Evolutionary conservation across 1,139 yeast species (phyloP).

Genomic region (Yarrowia galli): DNA sequence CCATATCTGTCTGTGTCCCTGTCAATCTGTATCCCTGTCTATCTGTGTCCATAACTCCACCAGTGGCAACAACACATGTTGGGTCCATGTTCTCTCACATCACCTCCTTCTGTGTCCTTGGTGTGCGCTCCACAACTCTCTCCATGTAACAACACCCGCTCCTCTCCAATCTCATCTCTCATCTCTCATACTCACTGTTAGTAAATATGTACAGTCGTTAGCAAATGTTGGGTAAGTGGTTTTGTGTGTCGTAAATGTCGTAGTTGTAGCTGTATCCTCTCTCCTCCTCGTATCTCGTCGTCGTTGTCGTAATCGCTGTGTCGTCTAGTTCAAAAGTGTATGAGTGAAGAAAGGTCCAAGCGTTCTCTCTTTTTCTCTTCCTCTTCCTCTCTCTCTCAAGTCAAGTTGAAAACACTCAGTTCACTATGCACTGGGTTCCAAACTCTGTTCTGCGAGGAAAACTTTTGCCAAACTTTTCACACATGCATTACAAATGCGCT

Average conservation of each 20-base stretch:
- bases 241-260: neutral
- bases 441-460: neutral
- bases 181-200: constrained; percentile 20
- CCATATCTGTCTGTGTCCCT: no score
- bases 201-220: constrained; percentile 29
- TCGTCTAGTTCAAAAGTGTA: neutral
- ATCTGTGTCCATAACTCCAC: no score
- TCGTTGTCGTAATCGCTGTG: neutral
- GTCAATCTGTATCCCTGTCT: no score
- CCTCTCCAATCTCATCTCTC: neutral
- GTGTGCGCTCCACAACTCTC: no score
- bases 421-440: neutral
- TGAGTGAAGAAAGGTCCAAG: neutral
- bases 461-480: constrained; percentile 33
- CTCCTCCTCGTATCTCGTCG: neutral
- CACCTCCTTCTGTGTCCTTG: no score
- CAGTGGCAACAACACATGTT: no score
- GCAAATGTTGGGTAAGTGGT: neutral
- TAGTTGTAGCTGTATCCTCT: neutral
- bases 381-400: neutral
- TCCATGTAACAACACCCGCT: no score
- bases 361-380: no score
- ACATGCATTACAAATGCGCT: constrained; percentile 14
- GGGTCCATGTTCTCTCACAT: no score
- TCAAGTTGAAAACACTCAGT: neutral